A percentile compares a stretch with the other conserved stretches of the same genome.
phyloP scores from a whole-genome alignment of 176 grass and related monocot species.

The Alloteropsis semialata region DNA sequence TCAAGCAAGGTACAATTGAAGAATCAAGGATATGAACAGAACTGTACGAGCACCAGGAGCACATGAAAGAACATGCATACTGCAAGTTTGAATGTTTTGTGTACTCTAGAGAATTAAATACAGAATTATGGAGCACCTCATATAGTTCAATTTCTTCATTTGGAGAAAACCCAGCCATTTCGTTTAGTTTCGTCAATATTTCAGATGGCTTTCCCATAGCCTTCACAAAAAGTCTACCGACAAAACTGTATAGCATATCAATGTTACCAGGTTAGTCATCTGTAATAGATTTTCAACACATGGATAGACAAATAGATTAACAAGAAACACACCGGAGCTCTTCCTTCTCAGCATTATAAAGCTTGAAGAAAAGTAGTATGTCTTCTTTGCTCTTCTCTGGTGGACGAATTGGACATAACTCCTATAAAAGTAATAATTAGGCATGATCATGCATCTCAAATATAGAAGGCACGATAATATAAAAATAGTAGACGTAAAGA shows the following conservation, averaged over 20 bases:
- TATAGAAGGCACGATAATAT: slow-evolving; percentile 17
- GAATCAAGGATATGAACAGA: slow-evolving; percentile 11
- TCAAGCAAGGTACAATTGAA: neutral
- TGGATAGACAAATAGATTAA: slow-evolving; percentile 1
- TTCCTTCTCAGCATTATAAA: slow-evolving; percentile 94
- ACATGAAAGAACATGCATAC: neutral
- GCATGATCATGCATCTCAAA: slow-evolving; percentile 6
- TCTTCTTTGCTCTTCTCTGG: slow-evolving; percentile 92
- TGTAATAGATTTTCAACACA: slow-evolving; percentile 1
- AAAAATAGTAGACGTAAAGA: slow-evolving; percentile 15
- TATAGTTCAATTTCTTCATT: slow-evolving; percentile 92
- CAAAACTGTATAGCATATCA: slow-evolving; percentile 52
- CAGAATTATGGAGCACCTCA: slow-evolving; percentile 47
- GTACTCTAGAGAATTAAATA: slow-evolving; percentile 3
- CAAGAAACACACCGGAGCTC: slow-evolving; percentile 64
- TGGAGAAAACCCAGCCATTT: slow-evolving; percentile 78
- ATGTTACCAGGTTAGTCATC: slow-evolving; percentile 24
- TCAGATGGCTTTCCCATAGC: slow-evolving; percentile 80
- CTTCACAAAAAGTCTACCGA: slow-evolving; percentile 89
- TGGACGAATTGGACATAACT: slow-evolving; percentile 64
- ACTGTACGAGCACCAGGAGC: slow-evolving; percentile 11
- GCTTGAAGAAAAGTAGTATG: slow-evolving; percentile 93
- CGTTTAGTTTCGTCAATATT: slow-evolving; percentile 76
- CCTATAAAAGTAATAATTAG: slow-evolving; percentile 46
- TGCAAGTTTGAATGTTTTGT: neutral